phyloP scores from a whole-genome alignment of 495 filamentous ascomycete species.

The Podospora sp. region DNA sequence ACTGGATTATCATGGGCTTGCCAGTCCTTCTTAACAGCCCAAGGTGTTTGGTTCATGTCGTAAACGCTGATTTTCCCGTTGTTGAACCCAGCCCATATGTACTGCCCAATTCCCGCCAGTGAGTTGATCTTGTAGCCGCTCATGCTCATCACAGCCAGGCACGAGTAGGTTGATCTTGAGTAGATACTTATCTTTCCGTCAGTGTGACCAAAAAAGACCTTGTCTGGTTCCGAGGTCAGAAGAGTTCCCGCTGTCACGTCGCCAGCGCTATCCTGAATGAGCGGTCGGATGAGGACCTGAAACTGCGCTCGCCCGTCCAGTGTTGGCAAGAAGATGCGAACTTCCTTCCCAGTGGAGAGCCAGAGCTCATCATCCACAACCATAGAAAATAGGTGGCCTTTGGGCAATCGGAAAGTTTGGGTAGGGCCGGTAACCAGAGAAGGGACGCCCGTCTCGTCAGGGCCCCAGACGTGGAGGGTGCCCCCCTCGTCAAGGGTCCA shows the following conservation, averaged over 20 bases:
- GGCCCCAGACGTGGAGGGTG: constrained; percentile 82
- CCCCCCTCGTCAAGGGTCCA: constrained; percentile 95
- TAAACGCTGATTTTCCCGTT: constrained; percentile 96
- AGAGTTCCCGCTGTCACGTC: constrained; percentile 87
- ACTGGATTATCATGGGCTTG: constrained; percentile 83
- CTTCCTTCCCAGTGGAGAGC: constrained; percentile 86
- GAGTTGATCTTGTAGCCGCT: constrained; percentile 96
- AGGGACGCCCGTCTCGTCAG: constrained; percentile 73
- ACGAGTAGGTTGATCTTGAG: constrained; percentile 71
- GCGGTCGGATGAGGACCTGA: constrained; percentile 68
- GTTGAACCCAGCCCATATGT: constrained; percentile 93
- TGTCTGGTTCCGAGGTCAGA: constrained; percentile 71
- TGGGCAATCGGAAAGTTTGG: constrained; percentile 69
- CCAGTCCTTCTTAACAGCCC: constrained; percentile 93
- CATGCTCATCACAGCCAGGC: constrained; percentile 74
- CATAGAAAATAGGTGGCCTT: constrained; percentile 85
- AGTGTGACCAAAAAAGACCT: constrained; percentile 85
- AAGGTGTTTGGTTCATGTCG: constrained; percentile 78
- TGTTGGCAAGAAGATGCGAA: constrained; percentile 79
- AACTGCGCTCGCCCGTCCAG: constrained; percentile 66
- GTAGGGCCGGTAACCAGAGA: constrained; percentile 67
- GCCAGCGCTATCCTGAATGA: constrained; percentile 67
- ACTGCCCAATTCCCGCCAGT: constrained; percentile 76
- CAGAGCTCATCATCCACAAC: constrained; percentile 78
- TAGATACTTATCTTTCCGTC: constrained; percentile 96